phyloP scores from a whole-genome alignment of 2,329 filamentous ascomycete genomes.

The Neurospora sp. region DNA sequence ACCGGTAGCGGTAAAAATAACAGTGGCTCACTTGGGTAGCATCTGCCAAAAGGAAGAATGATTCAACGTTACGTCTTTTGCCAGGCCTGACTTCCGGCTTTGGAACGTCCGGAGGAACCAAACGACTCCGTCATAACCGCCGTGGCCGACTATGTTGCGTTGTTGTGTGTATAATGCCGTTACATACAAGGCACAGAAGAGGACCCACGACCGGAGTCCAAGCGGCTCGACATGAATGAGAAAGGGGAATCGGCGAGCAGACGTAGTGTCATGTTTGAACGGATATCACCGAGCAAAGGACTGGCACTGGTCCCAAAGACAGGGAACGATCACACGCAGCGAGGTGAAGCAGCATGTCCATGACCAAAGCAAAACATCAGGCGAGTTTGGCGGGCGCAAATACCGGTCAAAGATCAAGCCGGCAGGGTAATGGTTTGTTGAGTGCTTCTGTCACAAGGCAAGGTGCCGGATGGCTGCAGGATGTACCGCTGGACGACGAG shows the following conservation, averaged over 20 bases:
- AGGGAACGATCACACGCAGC: conserved; percentile 31
- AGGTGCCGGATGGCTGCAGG: conserved; percentile 37
- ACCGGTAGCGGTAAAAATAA: background rate
- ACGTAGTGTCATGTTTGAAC: background rate
- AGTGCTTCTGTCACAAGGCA: conserved; percentile 30
- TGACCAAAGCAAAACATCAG: conserved; percentile 23
- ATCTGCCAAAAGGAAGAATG: background rate
- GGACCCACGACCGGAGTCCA: background rate
- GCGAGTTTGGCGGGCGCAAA: conserved; percentile 34
- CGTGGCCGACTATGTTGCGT: background rate
- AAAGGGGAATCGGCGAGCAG: background rate
- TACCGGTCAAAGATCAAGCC: conserved; percentile 26
- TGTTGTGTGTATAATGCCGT: background rate
- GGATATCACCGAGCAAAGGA: conserved; percentile 21
- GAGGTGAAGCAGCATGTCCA: conserved; percentile 29
- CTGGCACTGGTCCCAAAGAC: conserved; percentile 12
- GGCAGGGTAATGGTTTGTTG: conserved; percentile 33
- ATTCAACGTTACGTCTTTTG: conserved; percentile 12
- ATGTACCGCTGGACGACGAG: conserved; percentile 31
- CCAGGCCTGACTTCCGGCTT: conserved; percentile 11
- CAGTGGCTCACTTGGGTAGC: background rate
- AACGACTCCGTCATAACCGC: conserved; percentile 16
- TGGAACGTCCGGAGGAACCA: conserved; percentile 13
- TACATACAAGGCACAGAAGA: background rate
- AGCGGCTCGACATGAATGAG: background rate